Conservation (phyloP, 2,329 filamentous ascomycete genomes). For the Fusarium nodosum region DNA sequence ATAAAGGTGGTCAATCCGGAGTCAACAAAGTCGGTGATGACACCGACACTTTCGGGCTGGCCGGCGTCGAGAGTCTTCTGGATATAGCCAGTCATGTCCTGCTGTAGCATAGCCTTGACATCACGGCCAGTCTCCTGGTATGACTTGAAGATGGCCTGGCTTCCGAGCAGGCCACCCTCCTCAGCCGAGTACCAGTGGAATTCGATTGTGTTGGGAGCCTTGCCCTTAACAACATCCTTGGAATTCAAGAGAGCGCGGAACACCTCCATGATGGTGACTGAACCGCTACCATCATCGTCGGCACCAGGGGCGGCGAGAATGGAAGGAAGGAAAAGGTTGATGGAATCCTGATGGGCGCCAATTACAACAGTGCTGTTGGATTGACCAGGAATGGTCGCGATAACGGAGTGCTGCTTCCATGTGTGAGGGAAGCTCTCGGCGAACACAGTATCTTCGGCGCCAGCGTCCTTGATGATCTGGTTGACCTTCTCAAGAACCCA, state of each 20-base stretch:
- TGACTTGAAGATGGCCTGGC: conserved; percentile 86
- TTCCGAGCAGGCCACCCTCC: conserved; percentile 87
- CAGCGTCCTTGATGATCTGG: conserved; percentile 77
- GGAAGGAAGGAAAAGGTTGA: conserved; percentile 90
- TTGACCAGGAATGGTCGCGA: conserved; percentile 90
- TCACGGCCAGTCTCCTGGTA: conserved; percentile 81
- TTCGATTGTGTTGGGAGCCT: conserved; percentile 87
- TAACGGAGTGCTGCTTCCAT: conserved; percentile 92
- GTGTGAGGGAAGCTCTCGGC: conserved; percentile 82
- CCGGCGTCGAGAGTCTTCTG: conserved; percentile 86
- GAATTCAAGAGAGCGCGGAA: conserved; percentile 83
- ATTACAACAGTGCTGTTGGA: conserved; percentile 88
- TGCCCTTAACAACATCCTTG: conserved; percentile 76
- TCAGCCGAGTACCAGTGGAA: conserved; percentile 98
- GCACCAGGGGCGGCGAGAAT: conserved; percentile 88
- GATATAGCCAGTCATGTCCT: conserved; percentile 96
- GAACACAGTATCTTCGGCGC: conserved; percentile 75
- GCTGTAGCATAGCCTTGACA: conserved; percentile 96
- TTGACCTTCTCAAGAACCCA: conserved; percentile 87
- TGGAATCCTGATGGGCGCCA: conserved; percentile 94
- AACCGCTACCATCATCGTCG: conserved; percentile 95
- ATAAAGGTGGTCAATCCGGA: conserved; percentile 86
- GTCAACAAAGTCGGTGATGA: conserved; percentile 94
- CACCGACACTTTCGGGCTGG: conserved; percentile 85
- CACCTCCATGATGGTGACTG: conserved; percentile 94